A percentile compares a stretch with the other conserved stretches of the same genome.
Evolutionary conservation across 441 rosid species (phyloP).

Genomic region (Dalechampia spathulata): DNA sequence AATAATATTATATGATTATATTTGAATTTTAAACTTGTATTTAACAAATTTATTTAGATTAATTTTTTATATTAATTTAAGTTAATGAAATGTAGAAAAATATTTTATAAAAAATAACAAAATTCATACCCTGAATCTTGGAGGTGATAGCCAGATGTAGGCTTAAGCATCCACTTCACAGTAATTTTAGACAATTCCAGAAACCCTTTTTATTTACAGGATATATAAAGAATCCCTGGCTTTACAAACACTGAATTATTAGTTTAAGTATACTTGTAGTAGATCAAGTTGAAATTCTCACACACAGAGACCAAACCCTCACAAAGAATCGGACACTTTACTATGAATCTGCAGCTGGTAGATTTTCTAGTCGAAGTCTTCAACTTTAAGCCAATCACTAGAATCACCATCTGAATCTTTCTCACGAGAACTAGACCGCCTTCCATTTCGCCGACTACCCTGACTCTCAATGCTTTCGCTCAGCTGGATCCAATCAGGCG

Average conservation of each 20-base stretch:
- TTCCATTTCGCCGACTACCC: constrained; percentile 20
- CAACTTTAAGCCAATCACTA: constrained; percentile 54
- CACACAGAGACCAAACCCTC: not conserved
- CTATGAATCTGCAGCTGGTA: constrained; percentile 18
- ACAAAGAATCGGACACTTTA: constrained; percentile 19
- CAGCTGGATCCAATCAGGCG: constrained; percentile 59
- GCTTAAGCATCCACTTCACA: not conserved
- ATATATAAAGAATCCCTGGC: not conserved
- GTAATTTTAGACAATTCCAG: not conserved
- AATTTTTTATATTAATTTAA: too few species aligned
- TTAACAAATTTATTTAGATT: too few species aligned
- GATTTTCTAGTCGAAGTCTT: constrained; percentile 40
- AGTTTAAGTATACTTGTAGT: constrained; percentile 7
- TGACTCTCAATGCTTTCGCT: constrained; percentile 25
- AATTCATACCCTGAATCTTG: too few species aligned
- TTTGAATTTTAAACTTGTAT: too few species aligned
- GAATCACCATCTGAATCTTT: constrained; percentile 59
- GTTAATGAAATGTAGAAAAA: too few species aligned
- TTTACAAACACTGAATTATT: constrained; percentile 12
- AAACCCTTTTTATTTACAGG: not conserved
- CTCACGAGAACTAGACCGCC: constrained; percentile 34
- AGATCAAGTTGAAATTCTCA: constrained; percentile 13
- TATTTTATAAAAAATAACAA: too few species aligned
- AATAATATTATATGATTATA: too few species aligned
- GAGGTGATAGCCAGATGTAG: too few species aligned